Evolutionary conservation across 2,329 filamentous ascomycete genomes (phyloP).

Genomic region (Aspergillus floridensis): DNA sequence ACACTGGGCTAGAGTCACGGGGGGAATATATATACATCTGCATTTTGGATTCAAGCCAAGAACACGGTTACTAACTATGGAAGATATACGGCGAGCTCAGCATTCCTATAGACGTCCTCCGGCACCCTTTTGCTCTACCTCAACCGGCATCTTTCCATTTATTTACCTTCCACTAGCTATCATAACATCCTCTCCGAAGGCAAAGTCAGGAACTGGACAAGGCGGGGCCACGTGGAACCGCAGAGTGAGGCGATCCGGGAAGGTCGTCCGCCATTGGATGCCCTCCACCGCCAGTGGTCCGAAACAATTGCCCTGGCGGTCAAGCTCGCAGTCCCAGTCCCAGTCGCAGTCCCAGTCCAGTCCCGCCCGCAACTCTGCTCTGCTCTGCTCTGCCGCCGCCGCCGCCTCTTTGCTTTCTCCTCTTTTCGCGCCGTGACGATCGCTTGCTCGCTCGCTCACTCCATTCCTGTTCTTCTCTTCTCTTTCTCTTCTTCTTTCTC

Average conservation of each 20-base stretch:
- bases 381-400: neutral
- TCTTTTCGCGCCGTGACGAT: slow-evolving; percentile 2
- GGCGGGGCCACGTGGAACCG: slow-evolving; percentile 32
- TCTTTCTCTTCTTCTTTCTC: slow-evolving; percentile 7
- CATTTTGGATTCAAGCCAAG: neutral
- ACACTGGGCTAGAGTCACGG: neutral
- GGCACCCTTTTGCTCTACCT: no score
- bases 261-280: neutral
- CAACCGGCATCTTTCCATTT: no score
- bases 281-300: slow-evolving; percentile 5
- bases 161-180: no score
- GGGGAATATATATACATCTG: neutral
- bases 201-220: neutral
- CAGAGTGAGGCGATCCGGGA: slow-evolving; percentile 26
- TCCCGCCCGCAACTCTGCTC: neutral
- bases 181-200: neutral
- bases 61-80: neutral
- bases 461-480: slow-evolving; percentile 9
- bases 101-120: no score
- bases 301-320: slow-evolving; percentile 7
- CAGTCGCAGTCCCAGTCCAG: neutral
- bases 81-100: no score
- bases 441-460: slow-evolving; percentile 9
- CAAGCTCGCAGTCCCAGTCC: neutral
- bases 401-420: slow-evolving; percentile 2